These are phyloP conservation scores for Helotiales sp. DNA, from an alignment of 2,329 filamentous ascomycete genomes.

Conservation along the genomic window DNA sequence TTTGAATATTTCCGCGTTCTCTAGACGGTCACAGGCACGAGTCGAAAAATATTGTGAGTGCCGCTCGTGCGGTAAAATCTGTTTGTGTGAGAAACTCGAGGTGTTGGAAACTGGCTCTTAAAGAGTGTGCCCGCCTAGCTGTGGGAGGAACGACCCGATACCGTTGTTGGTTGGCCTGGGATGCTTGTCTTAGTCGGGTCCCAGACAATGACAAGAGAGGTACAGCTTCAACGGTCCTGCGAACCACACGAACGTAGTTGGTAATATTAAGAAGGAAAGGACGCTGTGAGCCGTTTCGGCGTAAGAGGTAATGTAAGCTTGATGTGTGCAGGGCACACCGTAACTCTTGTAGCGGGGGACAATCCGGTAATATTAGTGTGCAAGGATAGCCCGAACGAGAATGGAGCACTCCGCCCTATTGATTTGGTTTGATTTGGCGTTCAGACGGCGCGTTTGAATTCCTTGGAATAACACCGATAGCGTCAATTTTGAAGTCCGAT, in stretches of 20 bases:
- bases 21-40: not conserved
- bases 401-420: conserved; percentile 5
- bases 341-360: conserved; percentile 14
- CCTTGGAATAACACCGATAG: conserved; percentile 5
- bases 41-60: too few relatives aligned
- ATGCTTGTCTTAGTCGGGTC: not conserved
- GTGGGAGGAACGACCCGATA: not conserved
- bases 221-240: not conserved
- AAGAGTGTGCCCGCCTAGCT: not conserved
- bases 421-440: conserved; percentile 13
- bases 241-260: not conserved
- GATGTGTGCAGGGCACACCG: not conserved
- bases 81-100: too few relatives aligned
- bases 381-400: conserved; percentile 5
- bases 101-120: not conserved
- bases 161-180: not conserved
- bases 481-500: conserved; percentile 11
- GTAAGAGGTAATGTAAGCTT: not conserved
- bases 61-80: too few relatives aligned
- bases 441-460: conserved; percentile 10
- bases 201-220: not conserved
- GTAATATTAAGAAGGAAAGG: not conserved
- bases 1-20: not conserved
- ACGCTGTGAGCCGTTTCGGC: not conserved
- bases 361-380: conserved; percentile 17